phyloP scores from a whole-genome alignment of 345 rosid genomes.

The Brassica carinata region DNA sequence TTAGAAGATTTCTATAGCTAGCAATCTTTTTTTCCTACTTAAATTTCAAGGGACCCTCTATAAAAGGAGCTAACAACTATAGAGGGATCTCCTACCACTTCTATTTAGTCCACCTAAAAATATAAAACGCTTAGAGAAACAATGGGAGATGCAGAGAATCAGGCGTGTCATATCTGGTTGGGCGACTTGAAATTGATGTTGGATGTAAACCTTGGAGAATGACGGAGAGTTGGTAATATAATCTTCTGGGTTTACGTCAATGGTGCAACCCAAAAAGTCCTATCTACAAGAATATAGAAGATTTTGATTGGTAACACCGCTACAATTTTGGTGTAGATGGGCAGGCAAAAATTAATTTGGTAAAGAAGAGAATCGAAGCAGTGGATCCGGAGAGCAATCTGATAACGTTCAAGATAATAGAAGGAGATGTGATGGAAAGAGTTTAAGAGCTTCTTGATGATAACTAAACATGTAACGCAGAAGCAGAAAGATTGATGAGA shows the following conservation, averaged over 20 bases:
- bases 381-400: neutral
- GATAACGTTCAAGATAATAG: neutral
- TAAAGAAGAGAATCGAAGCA: neutral
- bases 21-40: no score
- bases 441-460: neutral
- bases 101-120: neutral
- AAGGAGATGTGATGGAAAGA: neutral
- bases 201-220: neutral
- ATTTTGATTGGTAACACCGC: neutral
- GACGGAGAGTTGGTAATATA: neutral
- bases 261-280: neutral
- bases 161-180: neutral
- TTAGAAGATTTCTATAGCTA: no score
- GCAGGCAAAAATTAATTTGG: neutral
- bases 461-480: neutral
- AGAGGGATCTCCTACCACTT: neutral
- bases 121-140: neutral
- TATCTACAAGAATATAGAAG: neutral
- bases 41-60: neutral
- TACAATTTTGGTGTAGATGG: neutral
- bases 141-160: neutral
- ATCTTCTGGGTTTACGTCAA: neutral
- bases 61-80: neutral
- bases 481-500: neutral
- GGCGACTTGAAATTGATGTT: neutral